A percentile compares a stretch with the other conserved stretches of the same genome.
Conservation (phyloP, 1,284 basidiomycete genomes). For the Austroboletus olivaceoglutinosus region DNA sequence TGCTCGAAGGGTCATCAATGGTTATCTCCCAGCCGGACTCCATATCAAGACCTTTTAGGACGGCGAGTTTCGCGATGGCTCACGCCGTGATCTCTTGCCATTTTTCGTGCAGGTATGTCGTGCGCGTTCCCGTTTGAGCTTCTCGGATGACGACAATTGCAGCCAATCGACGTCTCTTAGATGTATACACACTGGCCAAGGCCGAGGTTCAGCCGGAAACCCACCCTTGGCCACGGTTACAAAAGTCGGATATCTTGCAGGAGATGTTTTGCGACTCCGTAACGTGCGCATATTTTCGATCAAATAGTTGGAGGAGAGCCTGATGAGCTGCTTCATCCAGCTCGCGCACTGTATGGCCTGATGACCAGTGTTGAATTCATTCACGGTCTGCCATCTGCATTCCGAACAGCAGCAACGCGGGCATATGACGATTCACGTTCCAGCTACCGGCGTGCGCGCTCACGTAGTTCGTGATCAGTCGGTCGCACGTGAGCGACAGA, state of each 20-base stretch:
- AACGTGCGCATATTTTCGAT: slow-evolving; percentile 14
- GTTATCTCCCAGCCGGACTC: slow-evolving; percentile 21
- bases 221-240: slow-evolving; percentile 8
- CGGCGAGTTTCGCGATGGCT: slow-evolving; percentile 16
- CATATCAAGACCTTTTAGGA: slow-evolving; percentile 24
- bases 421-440: slow-evolving; percentile 13
- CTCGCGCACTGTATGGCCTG: slow-evolving; percentile 18
- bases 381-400: slow-evolving; percentile 16
- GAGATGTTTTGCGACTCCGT: slow-evolving; percentile 3
- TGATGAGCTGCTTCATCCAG: slow-evolving; percentile 11
- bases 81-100: slow-evolving; percentile 23
- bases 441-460: slow-evolving; percentile 18
- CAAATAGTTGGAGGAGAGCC: slow-evolving; percentile 1
- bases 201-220: slow-evolving; percentile 10
- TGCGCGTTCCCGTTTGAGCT: slow-evolving; percentile 14
- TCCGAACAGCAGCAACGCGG: background rate
- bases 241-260: slow-evolving; percentile 9
- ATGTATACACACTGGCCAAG: slow-evolving; percentile 13
- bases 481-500: slow-evolving; percentile 15
- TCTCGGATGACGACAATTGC: slow-evolving; percentile 17
- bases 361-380: slow-evolving; percentile 11
- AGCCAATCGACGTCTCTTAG: slow-evolving; percentile 2
- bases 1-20: slow-evolving; percentile 8
- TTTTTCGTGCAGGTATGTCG: slow-evolving; percentile 28
- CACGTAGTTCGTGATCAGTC: slow-evolving; percentile 19